phyloP scores from a whole-genome alignment of 352 stramenopile species.

The Pythium phragmitis region DNA sequence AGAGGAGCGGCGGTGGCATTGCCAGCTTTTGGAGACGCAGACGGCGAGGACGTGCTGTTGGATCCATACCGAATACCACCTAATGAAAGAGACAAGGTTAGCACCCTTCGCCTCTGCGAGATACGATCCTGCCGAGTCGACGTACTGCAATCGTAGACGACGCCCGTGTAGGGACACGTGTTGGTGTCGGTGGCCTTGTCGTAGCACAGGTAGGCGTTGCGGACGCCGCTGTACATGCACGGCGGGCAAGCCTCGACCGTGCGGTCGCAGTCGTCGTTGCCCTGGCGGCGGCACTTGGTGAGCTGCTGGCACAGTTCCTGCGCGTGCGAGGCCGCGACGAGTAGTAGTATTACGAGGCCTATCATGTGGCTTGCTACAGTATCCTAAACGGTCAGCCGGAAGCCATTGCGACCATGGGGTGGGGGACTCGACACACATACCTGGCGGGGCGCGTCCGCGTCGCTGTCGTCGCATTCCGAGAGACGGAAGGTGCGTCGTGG shows the following conservation, averaged over 20 bases:
- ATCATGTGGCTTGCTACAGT: background rate
- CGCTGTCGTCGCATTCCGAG: background rate
- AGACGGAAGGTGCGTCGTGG: background rate
- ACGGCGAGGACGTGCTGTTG: slow-evolving; percentile 1
- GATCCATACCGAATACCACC: slow-evolving; percentile 2
- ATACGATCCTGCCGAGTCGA: background rate
- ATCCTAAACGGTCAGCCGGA: background rate
- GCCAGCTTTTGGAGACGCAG: background rate
- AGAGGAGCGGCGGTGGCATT: background rate
- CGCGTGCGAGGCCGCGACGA: background rate
- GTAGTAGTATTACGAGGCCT: background rate
- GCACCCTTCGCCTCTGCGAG: background rate
- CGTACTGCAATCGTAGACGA: slow-evolving; percentile 76
- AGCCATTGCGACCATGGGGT: background rate
- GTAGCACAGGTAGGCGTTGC: slow-evolving; percentile 56
- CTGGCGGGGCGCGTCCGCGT: background rate
- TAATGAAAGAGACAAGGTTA: slow-evolving; percentile 6
- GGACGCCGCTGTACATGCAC: slow-evolving; percentile 53
- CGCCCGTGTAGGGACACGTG: slow-evolving; percentile 60
- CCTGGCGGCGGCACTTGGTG: slow-evolving; percentile 20
- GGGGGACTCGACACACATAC: background rate
- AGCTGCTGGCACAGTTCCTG: slow-evolving; percentile 23
- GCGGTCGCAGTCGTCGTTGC: slow-evolving; percentile 20
- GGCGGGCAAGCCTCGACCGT: slow-evolving; percentile 50
- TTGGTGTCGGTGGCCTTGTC: slow-evolving; percentile 64